Base-by-base conservation (phyloP, 495 filamentous ascomycete species). In the Lepidopterella palustris region DNA sequence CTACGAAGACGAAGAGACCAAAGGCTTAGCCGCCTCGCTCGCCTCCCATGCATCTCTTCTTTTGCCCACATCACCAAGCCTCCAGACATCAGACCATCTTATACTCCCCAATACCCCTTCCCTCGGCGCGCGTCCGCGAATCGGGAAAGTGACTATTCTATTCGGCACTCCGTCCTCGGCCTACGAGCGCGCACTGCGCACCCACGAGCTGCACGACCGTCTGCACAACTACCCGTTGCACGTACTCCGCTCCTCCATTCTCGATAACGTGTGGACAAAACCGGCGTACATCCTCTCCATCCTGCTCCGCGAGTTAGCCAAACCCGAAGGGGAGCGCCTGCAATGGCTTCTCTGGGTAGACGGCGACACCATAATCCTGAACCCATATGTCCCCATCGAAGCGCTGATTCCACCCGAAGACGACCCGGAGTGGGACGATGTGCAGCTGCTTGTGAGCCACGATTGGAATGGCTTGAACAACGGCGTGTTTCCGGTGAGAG, bases 381-480 rank as follows among this genome's bases (percentile, higher is more conserved):
- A 83, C 61, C 74, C 74, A 0, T 68, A 78, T 39, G 73, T 81
- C n/a, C 77, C 78, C 1, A 72, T 80, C 29, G 75, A 80, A 32
- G 66, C 70, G 29, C 82, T 83, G 65, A 69, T 81, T 6, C 80
- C 80, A 5, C 79, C 80, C 0, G 53, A 69, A 13, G 63, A 57
- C 23, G 63, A 76, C 35, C 54, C 47, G n/a, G 24, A 65, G 28
- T 73, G 78, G 59, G 56, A 70, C 5, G 65, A 79, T 54, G 67
- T 79, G 40, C 70, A 82, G 62, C 49, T 82, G 0, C 57, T 84
- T 10, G 73, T 77, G 25, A 71, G 72, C 1, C 70, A 78, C 55
- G 80, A 84, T 71, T 75, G 72, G 71, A 77, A 82, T 63, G 79
- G 81, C 1, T 72, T 82, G 29, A 84, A 84, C 68, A 78, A 79